Conservation (phyloP, 2,329 filamentous ascomycete species). For the Neoascochyta sp. region DNA sequence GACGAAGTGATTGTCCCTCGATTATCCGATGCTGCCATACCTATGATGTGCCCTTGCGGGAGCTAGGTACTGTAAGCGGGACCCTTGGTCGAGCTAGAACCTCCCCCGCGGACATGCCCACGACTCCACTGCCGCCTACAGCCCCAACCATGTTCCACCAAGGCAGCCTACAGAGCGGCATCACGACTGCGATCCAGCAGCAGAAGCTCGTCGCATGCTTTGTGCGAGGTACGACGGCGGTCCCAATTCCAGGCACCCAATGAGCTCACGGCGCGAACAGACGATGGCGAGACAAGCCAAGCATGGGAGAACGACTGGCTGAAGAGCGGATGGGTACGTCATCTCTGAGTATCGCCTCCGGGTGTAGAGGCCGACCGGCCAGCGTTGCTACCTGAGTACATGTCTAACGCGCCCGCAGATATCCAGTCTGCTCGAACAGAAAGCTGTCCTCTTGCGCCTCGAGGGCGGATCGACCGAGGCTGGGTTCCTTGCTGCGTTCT, state of each 20-base stretch:
- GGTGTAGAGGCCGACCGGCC: no score
- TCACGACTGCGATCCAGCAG: constrained; percentile 68
- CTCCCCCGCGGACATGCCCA: constrained; percentile 17
- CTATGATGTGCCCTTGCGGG: no score
- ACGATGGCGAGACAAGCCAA: constrained; percentile 65
- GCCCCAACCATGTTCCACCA: constrained; percentile 77
- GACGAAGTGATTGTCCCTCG: no score
- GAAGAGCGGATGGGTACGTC: constrained; percentile 34
- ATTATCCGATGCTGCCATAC: no score
- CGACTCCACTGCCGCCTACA: constrained; percentile 8
- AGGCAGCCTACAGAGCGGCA: constrained; percentile 76
- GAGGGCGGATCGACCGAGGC: constrained; percentile 74
- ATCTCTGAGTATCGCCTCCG: no score
- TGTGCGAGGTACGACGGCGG: constrained; percentile 59
- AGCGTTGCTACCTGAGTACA: no score
- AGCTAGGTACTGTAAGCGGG: no score
- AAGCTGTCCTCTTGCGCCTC: constrained; percentile 68
- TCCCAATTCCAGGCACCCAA: constrained; percentile 3
- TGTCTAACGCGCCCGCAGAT: constrained; percentile 20
- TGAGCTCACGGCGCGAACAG: constrained; percentile 42
- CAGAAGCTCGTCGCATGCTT: constrained; percentile 81
- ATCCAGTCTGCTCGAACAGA: constrained; percentile 53
- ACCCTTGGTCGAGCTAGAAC: no score
- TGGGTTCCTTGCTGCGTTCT: constrained; percentile 75
- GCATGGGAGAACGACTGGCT: constrained; percentile 71